These are phyloP conservation scores for Ministeria vibrans DNA, from an alignment of 78 protist species.

Conservation along the genomic window DNA sequence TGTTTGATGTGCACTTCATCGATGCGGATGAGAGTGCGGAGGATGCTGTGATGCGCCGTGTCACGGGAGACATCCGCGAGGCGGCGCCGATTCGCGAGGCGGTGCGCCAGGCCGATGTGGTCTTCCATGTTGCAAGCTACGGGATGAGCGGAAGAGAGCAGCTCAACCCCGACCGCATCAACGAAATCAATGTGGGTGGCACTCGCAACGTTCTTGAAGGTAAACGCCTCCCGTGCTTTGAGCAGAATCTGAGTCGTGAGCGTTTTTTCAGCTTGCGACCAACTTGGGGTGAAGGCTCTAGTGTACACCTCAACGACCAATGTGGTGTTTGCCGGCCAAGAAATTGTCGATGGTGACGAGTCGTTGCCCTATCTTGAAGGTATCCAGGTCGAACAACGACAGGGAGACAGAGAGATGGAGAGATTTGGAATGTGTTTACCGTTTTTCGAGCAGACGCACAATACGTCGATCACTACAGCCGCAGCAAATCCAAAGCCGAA, in stretches of 20 bases:
- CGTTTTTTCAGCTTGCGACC: slow-evolving; percentile 28
- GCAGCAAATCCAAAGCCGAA: slow-evolving; percentile 30
- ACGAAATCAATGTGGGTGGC: slow-evolving; percentile 43
- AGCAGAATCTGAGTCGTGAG: too few relatives aligned
- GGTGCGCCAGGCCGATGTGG: slow-evolving; percentile 30
- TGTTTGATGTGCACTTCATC: background rate
- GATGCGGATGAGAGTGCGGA: background rate
- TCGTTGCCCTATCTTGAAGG: slow-evolving; percentile 29
- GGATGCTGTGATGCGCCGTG: background rate
- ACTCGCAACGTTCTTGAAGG: slow-evolving; percentile 37
- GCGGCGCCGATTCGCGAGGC: background rate
- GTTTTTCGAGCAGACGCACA: too few relatives aligned
- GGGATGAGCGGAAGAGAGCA: slow-evolving; percentile 31
- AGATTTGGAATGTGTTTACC: too few relatives aligned
- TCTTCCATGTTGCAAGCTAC: slow-evolving; percentile 50
- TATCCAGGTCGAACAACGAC: too few relatives aligned
- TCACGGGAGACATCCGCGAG: background rate
- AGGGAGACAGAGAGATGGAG: too few relatives aligned
- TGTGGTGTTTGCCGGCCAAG: slow-evolving; percentile 44
- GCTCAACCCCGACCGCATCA: slow-evolving; percentile 14
- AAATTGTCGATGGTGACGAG: slow-evolving; percentile 50
- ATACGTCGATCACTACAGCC: slow-evolving; percentile 3
- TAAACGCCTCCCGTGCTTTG: too few relatives aligned
- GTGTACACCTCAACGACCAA: slow-evolving; percentile 44
- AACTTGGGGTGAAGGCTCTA: slow-evolving; percentile 14